Evolutionary conservation across 2,329 filamentous ascomycete genomes (phyloP), one percentile per base, ranked within the genome.

Genomic region (Mycosphaerella sp.): DNA sequence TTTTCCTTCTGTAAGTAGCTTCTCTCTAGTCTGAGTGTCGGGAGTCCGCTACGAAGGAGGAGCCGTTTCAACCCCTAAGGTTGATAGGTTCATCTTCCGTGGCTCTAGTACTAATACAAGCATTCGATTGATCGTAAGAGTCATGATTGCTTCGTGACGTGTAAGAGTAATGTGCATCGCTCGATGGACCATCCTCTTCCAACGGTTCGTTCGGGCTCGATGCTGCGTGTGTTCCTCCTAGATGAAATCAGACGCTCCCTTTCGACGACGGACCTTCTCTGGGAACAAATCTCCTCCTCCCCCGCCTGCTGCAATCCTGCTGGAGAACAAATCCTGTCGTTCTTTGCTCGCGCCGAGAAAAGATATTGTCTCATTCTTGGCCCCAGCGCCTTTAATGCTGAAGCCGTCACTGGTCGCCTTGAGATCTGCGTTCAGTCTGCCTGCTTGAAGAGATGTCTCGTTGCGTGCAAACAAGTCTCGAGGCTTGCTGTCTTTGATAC

Each of bases 321-420:
- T 50, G 2, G 56, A 42, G 40, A 60, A 50, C 6, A 59, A 49
- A 5, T 61, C 59, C 31, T 53, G 61, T 14, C 42, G 23, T 21
- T 54, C 52, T 47, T 42, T 47, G 42, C 62, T 62, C 4, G 68
- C 68, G 14, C 69, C 69, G 1, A 64, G 55, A 40, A 71, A 64
- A 12, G 59, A 66, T 55, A 68, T 66, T 11, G 34, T 38, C 17
- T 56, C 66, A 11, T 56, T 55, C 17, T 55, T 46, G 17, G 52
- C 42, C 4, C 64, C 64, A 2, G 65, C 64, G 12, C 68, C 69
- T 48, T 64, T 67, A 58, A 72, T 67, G 43, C 60, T 66, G 63
- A 72, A 71, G 14, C 66, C 67, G 23, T 61, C 59, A 11, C 56
- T 32, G 3, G 5, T 29, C 26, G 26, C 26, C 29, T 53, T 31